Evolutionary conservation across 257 asterid genomes (phyloP).

Genomic region (Nicotiana attenuata): DNA sequence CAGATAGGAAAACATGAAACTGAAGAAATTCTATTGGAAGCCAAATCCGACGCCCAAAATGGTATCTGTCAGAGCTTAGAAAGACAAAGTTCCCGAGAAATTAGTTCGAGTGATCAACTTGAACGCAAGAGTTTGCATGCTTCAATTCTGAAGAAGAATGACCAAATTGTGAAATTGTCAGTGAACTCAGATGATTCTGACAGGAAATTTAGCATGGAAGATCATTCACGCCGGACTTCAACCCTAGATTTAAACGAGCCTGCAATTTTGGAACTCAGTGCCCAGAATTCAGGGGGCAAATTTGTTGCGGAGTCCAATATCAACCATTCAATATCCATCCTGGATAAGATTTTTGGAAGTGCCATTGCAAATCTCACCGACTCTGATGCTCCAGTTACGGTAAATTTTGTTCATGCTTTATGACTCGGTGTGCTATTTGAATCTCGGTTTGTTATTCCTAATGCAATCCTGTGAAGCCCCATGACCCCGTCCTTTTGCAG

Average conservation of each 20-base stretch:
- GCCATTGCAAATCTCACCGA: conserved; percentile 36
- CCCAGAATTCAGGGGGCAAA: conserved; percentile 32
- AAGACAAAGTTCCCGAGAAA: conserved; percentile 29
- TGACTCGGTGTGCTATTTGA: neutral
- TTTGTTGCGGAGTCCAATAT: conserved; percentile 32
- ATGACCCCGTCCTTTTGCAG: neutral
- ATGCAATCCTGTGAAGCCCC: neutral
- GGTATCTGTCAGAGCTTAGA: conserved; percentile 31
- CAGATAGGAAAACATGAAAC: conserved; percentile 44
- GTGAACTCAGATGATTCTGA: conserved; percentile 29
- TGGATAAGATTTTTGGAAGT: conserved; percentile 61
- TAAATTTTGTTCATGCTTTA: conserved; percentile 16
- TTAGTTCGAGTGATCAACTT: conserved; percentile 28
- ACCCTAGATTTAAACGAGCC: conserved; percentile 31
- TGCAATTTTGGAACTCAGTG: conserved; percentile 26
- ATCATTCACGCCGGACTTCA: conserved; percentile 28
- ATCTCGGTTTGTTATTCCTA: conserved; percentile 5
- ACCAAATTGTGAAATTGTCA: conserved; percentile 26
- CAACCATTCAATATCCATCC: conserved; percentile 41
- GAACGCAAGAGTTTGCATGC: conserved; percentile 30
- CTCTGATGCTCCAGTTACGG: conserved; percentile 39
- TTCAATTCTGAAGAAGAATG: conserved; percentile 30
- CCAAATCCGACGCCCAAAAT: conserved; percentile 33
- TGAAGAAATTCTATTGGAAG: conserved; percentile 28
- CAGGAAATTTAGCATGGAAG: conserved; percentile 35